Percentiles rank a stretch among this genome's conserved stretches.
Conservation (phyloP, 2,329 filamentous ascomycete species). For the Penicillium brasilianum region DNA sequence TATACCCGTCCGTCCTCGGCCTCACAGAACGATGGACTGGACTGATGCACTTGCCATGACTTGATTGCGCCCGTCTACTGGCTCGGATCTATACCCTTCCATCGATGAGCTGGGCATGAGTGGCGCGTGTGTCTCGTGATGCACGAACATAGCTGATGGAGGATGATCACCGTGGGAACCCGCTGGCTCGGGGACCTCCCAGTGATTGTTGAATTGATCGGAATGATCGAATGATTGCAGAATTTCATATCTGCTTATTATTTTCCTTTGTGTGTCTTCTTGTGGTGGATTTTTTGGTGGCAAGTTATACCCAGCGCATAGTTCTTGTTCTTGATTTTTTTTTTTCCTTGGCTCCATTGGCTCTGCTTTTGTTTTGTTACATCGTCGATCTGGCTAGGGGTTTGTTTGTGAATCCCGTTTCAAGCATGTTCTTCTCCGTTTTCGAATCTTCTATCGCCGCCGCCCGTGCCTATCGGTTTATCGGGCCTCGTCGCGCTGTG, state of each 20-base stretch:
- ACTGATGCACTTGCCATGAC: slow-evolving; percentile 21
- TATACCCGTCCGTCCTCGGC: slow-evolving; percentile 19
- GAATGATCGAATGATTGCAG: slow-evolving; percentile 5
- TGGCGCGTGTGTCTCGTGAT: slow-evolving; percentile 18
- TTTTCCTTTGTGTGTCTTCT: slow-evolving; percentile 16
- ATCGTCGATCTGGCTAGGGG: slow-evolving; percentile 11
- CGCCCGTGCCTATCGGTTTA: slow-evolving; percentile 15
- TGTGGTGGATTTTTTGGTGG: slow-evolving; percentile 15
- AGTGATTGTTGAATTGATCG: slow-evolving; percentile 13
- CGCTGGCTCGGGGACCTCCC: slow-evolving; percentile 29
- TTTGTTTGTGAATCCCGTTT: slow-evolving; percentile 22
- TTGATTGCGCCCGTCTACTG: slow-evolving; percentile 8
- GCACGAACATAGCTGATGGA: slow-evolving; percentile 29
- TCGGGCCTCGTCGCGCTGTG: slow-evolving; percentile 27
- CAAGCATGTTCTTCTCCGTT: not conserved
- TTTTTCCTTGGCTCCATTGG: slow-evolving; percentile 5
- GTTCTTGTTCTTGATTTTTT: slow-evolving; percentile 17
- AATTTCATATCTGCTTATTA: slow-evolving; percentile 6
- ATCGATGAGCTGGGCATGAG: not conserved
- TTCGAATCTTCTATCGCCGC: slow-evolving; percentile 21
- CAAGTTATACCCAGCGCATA: slow-evolving; percentile 34
- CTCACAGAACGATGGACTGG: slow-evolving; percentile 16
- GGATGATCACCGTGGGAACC: slow-evolving; percentile 22
- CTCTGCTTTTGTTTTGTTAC: not conserved
- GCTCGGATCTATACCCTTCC: not conserved